These are phyloP conservation scores for Colletotrichum sp. DNA, from an alignment of 2,329 filamentous ascomycete genomes.

Conservation along the genomic window DNA sequence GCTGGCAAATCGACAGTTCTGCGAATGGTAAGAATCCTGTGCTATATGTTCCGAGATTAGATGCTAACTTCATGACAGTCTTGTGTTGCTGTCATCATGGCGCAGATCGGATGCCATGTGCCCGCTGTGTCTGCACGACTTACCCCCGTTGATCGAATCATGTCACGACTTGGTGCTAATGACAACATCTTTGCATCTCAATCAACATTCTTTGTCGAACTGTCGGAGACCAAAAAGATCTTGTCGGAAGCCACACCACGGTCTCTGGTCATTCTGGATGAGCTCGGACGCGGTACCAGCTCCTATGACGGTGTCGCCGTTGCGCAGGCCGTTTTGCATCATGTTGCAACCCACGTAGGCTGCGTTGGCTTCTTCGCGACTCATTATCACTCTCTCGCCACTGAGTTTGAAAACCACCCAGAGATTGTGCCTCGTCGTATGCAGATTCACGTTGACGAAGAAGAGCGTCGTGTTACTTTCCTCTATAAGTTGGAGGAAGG, in stretches of 20 bases:
- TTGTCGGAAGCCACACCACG: constrained; percentile 91
- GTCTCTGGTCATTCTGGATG: constrained; percentile 94
- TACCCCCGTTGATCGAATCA: constrained; percentile 94
- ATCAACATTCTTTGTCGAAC: constrained; percentile 96
- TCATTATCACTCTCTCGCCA: constrained; percentile 92
- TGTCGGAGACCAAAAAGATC: constrained; percentile 98
- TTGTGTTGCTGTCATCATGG: constrained; percentile 95
- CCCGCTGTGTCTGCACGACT: constrained; percentile 82
- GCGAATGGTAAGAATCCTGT: constrained; percentile 73
- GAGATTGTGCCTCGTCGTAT: constrained; percentile 88
- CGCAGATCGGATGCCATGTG: constrained; percentile 92
- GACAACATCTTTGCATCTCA: constrained; percentile 99
- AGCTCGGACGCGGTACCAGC: constrained; percentile 91
- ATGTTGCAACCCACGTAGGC: constrained; percentile 90
- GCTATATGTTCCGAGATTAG: no score
- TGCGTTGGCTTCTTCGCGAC: constrained; percentile 97
- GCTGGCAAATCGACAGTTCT: constrained; percentile 97
- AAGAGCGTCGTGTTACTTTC: constrained; percentile 88
- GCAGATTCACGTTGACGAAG: constrained; percentile 92
- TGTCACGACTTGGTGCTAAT: constrained; percentile 96
- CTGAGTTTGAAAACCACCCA: constrained; percentile 88
- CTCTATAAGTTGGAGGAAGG: constrained; percentile 93
- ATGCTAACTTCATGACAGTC: constrained; percentile 59
- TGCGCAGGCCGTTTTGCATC: constrained; percentile 95
- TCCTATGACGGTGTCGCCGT: constrained; percentile 97